Base-by-base conservation (phyloP, 805 yeast species). In the Kodamaea kaohsiungensis region DNA sequence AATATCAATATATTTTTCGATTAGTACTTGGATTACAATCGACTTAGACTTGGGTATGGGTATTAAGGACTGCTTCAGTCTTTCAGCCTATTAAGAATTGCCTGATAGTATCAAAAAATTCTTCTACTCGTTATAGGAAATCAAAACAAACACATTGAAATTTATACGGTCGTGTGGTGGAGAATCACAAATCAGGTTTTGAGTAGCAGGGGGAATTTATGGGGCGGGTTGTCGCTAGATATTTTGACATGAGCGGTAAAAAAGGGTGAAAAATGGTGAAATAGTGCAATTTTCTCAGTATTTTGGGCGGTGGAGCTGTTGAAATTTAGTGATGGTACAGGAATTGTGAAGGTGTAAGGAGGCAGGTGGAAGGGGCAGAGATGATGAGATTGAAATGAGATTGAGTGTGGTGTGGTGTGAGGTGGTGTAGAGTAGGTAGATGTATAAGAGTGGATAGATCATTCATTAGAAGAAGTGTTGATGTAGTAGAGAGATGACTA, bases 1-100 rank as follows among this genome's bases (percentile, higher is more conserved):
- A 25, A 25, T 17, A 40, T 12, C 19, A 40, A 19, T 40, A n/a
- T 38, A n/a, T n/a, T 6, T 18, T 15, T 17, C 45, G 19, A 40
- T 40, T 40, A 40, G 45, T 40, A 40, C 25, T 17, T 17, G 13
- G 45, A 16, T 16, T 40, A 40, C 45, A 40, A 40, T 40, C 19
- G 45, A 7, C 12, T 30, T 8, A n/a, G 45, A n/a, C 7, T 4
- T 5, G 19, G 30, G 18, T 16, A 9, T 27, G 48, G 37, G 22
- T 46, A 27, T 33, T 46, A 46, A 46, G 48, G 48, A 46, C 48
- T 46, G 48, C 33, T 27, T 46, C 35, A 30, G 35, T 42, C 46
- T 30, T 46, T 27, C 48, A 46, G 48, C 48, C 48, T 46, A 12
- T 27, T n/a, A 19, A 22, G 16, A n/a, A 27, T n/a, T 46, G 38